These are phyloP conservation scores for Chenopodium formosanum DNA, from an alignment of 148 eudicot genomes.

Conservation along the genomic window DNA sequence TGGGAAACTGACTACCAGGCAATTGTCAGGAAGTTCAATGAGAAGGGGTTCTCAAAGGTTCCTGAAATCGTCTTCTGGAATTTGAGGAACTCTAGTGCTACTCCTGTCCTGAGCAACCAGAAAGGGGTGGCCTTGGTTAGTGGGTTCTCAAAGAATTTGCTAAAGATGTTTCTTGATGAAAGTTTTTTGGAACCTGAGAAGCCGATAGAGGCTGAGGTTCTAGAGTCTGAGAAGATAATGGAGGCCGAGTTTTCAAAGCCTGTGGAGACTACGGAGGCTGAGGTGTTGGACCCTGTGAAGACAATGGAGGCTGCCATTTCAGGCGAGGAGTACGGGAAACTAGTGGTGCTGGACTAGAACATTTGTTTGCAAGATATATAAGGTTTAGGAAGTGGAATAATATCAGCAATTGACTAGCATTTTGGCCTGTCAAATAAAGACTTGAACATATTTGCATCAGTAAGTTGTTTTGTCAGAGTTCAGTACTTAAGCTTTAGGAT, in stretches of 20 bases:
- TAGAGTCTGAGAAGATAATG: constrained; percentile 29
- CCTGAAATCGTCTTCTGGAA: constrained; percentile 49
- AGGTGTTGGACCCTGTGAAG: not conserved
- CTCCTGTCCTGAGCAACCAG: constrained; percentile 40
- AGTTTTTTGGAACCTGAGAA: not conserved
- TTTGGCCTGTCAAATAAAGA: no score
- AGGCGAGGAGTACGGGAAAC: constrained; percentile 42
- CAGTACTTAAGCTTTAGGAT: no score
- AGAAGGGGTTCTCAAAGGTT: constrained; percentile 27
- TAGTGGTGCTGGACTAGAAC: constrained; percentile 34
- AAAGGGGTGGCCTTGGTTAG: constrained; percentile 48
- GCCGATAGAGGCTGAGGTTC: not conserved
- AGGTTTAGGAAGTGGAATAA: no score
- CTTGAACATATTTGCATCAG: no score
- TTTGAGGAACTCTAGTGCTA: constrained; percentile 39
- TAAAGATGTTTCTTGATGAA: constrained; percentile 38
- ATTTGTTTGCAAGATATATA: not conserved
- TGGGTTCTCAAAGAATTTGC: constrained; percentile 51
- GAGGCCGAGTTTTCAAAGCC: not conserved
- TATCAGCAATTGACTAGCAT: no score
- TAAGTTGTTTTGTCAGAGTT: no score
- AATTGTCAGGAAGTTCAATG: constrained; percentile 26
- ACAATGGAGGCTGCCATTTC: constrained; percentile 38
- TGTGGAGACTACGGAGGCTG: not conserved
- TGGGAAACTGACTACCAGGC: constrained; percentile 34